Base-by-base conservation (phyloP, 2,329 filamentous ascomycete genomes). In the Diaporthe destruens region DNA sequence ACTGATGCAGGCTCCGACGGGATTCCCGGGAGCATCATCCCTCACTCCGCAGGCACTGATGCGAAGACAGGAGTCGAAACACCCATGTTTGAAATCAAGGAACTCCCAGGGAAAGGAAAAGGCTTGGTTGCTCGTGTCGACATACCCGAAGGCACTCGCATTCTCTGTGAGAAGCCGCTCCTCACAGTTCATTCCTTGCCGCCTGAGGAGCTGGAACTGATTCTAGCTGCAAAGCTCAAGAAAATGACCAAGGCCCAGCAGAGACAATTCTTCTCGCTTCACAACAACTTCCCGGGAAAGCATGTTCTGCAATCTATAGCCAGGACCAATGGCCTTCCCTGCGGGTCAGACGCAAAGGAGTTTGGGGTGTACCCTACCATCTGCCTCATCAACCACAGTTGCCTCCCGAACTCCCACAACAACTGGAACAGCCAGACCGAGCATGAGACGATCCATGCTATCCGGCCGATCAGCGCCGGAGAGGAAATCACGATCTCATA, bases 371-470 rank as follows among this genome's bases (percentile, higher is more conserved):
- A 80, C 69, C 73, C 76, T 14, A 79, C 73, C 18, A 77, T 77
- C n/a, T 82, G 77, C 49, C 76, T 77, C 59, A 80, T 82, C 74
- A 82, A 82, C 69, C 79, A 82, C 59, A 80, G 77, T 71, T 82
- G 81, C 69, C 66, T 78, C 20, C 77, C 79, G 34, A 82, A 81
- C 63, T 70, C 75, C 53, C 75, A 79, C 66, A 75, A 78, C 71
- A 77, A 49, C 66, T 81, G 79, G 80, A 78, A 81, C 67, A 70
- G 71, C 12, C 69, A 77, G 20, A 39, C 36, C 23, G 54, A 76
- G 9, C 63, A 74, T 11, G 80, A 81, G 74, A 80, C 78, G n/a
- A 78, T 81, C 70, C 76, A 82, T 59, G 77, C 79, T 3, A 76
- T 77, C 42, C 77, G 75, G 34, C 54, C 74, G 3, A 80, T 82